phyloP scores from a whole-genome alignment of 2,329 filamentous ascomycete genomes.

The Phyllosticta citribraziliensis region DNA sequence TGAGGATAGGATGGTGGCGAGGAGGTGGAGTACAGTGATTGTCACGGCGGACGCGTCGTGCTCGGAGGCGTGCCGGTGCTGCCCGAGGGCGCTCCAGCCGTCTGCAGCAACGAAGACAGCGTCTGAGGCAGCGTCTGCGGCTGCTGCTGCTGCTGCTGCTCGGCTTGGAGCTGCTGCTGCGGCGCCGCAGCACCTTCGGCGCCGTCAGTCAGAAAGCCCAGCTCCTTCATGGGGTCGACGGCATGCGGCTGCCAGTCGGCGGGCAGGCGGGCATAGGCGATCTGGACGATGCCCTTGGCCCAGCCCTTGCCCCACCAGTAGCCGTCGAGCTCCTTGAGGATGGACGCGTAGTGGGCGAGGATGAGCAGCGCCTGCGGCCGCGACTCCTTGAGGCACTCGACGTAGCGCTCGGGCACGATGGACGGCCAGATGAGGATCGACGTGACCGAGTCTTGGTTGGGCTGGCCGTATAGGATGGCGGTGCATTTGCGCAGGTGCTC shows the following conservation, averaged over 20 bases:
- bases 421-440: conserved; percentile 8
- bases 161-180: no score
- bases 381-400: neutral
- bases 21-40: no score
- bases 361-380: conserved; percentile 3
- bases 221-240: neutral
- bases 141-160: no score
- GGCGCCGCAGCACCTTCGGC: neutral
- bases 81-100: no score
- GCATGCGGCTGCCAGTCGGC: neutral
- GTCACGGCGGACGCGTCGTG: no score
- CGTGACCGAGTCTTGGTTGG: conserved; percentile 4
- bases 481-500: conserved; percentile 4
- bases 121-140: no score
- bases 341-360: conserved; percentile 3
- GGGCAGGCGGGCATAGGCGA: conserved; percentile 2
- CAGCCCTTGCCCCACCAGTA: conserved; percentile 10
- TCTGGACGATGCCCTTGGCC: neutral
- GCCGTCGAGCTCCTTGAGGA: conserved; percentile 6
- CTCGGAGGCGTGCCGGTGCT: no score
- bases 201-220: neutral
- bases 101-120: no score
- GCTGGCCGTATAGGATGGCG: neutral
- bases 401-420: conserved; percentile 5
- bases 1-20: no score